Conservation (phyloP, 2,329 filamentous ascomycete genomes). For the Ophiosphaerella narmari region DNA sequence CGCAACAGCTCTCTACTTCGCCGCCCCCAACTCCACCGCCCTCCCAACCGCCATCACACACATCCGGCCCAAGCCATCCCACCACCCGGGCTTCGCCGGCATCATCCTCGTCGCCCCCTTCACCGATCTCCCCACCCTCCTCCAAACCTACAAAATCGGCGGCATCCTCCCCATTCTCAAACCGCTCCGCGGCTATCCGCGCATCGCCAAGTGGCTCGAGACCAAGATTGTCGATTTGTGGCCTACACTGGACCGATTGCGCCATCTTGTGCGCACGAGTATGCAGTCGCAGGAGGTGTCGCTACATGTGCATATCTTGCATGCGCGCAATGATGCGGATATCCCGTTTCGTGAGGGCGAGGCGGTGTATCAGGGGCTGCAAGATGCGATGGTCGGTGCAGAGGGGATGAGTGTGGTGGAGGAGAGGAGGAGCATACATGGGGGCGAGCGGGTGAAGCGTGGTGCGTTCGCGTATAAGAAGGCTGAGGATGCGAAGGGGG, state of each 20-base stretch:
- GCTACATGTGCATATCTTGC: conserved; percentile 66
- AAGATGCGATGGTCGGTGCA: conserved; percentile 34
- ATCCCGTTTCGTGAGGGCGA: conserved; percentile 74
- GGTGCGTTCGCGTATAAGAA: conserved; percentile 44
- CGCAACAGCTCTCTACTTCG: conserved; percentile 74
- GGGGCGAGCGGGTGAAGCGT: conserved; percentile 35
- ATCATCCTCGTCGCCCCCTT: conserved; percentile 82
- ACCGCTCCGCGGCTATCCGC: conserved; percentile 71
- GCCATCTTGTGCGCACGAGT: conserved; percentile 54
- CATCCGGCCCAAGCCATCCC: conserved; percentile 31
- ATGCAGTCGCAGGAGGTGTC: conserved; percentile 35
- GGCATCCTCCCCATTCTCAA: conserved; percentile 79
- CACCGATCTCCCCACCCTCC: conserved; percentile 71
- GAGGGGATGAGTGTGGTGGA: conserved; percentile 30
- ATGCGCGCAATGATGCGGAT: conserved; percentile 79
- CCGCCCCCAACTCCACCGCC: conserved; percentile 38
- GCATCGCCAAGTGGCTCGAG: conserved; percentile 65
- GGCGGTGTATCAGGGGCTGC: conserved; percentile 31
- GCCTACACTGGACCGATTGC: conserved; percentile 71
- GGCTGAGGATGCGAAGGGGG: conserved; percentile 32
- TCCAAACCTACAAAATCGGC: conserved; percentile 77
- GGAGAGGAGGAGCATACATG: conserved; percentile 38
- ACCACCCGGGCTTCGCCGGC: conserved; percentile 61
- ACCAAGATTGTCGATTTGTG: conserved; percentile 77
- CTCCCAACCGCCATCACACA: conserved; percentile 22